These are phyloP conservation scores for Tanozyma kutaoensis DNA, from an alignment of 805 yeast species.

Conservation along the genomic window DNA sequence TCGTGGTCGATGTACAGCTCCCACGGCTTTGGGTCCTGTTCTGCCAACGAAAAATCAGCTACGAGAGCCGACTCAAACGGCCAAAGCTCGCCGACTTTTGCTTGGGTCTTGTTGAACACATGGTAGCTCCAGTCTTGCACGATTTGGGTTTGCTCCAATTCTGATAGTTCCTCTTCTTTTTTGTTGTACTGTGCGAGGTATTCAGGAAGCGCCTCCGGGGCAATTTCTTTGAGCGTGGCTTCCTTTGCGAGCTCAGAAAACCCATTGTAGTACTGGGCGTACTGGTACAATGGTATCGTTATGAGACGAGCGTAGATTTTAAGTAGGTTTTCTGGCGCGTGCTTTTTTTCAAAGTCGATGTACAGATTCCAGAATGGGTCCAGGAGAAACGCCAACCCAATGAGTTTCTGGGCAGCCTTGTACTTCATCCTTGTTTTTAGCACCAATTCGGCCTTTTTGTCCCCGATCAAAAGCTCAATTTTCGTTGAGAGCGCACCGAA, in stretches of 20 bases:
- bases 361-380: conserved; percentile 78
- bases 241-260: conserved; percentile 24
- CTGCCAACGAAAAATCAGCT: conserved; percentile 39
- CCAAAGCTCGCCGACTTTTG: conserved; percentile 51
- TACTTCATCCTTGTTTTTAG: conserved; percentile 28
- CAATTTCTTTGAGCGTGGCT: conserved; percentile 14
- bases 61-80: conserved; percentile 51
- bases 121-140: conserved; percentile 30
- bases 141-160: conserved; percentile 24
- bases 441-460: conserved; percentile 3
- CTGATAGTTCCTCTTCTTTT: conserved; percentile 12
- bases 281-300: conserved; percentile 70
- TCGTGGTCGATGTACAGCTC: conserved; percentile 44
- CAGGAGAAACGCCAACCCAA: conserved; percentile 65
- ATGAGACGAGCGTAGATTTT: too few species aligned
- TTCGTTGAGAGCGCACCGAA: conserved; percentile 28
- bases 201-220: conserved; percentile 9
- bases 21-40: conserved; percentile 42
- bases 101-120: conserved; percentile 34
- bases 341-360: conserved; percentile 32
- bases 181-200: conserved; percentile 12
- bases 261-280: conserved; percentile 58
- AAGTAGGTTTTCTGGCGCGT: too few species aligned
- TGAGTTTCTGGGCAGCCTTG: conserved; percentile 29
- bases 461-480: conserved; percentile 4